These are phyloP conservation scores for Penicillium verrucosum DNA, from an alignment of 2,329 filamentous ascomycete species.

Conservation along the genomic window DNA sequence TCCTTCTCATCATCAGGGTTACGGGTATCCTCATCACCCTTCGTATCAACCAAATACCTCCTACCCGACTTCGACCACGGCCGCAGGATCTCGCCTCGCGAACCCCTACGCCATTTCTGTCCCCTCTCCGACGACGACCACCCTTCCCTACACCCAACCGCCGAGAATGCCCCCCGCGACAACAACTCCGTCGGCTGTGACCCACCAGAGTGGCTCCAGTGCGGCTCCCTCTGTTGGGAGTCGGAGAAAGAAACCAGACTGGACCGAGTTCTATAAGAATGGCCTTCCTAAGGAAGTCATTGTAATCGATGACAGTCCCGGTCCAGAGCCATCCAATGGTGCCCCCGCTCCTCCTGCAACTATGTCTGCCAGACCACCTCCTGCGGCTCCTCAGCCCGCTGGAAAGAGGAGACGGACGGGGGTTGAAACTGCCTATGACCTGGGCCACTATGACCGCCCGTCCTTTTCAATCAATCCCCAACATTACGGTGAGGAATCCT, in stretches of 20 bases:
- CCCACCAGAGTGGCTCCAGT: constrained; percentile 38
- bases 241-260: constrained; percentile 63
- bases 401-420: constrained; percentile 72
- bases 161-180: constrained; percentile 39
- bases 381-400: constrained; percentile 42
- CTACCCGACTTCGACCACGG: constrained; percentile 49
- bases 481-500: constrained; percentile 62
- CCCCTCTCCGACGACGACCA: constrained; percentile 32
- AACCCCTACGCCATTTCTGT: constrained; percentile 44
- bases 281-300: constrained; percentile 81
- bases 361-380: constrained; percentile 25
- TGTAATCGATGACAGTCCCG: constrained; percentile 69
- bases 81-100: constrained; percentile 41
- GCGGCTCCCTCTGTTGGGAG: constrained; percentile 38
- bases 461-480: constrained; percentile 73
- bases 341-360: constrained; percentile 20
- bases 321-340: constrained; percentile 37
- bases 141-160: constrained; percentile 34
- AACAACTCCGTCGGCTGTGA: constrained; percentile 35
- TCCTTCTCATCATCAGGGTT: constrained; percentile 64
- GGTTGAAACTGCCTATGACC: constrained; percentile 60
- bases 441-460: constrained; percentile 67
- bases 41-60: constrained; percentile 53
- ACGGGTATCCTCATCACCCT: constrained; percentile 58
- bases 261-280: constrained; percentile 78